Evolutionary conservation across 2,329 filamentous ascomycete genomes (phyloP).

Genomic region (Fusarium praegraminearum): DNA sequence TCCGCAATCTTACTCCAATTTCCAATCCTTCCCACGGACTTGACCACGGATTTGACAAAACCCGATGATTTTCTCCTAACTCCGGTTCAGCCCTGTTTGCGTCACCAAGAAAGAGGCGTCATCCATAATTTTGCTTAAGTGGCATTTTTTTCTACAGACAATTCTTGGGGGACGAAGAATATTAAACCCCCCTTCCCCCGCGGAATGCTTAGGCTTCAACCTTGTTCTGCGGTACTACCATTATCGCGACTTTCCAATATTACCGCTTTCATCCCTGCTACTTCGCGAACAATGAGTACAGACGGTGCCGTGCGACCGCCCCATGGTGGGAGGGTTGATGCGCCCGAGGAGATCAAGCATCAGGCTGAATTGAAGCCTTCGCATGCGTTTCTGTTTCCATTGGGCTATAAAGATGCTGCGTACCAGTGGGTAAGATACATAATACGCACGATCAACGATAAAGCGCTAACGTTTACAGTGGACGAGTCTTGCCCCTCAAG

Average conservation of each 20-base stretch:
- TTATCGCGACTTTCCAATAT: conserved; percentile 56
- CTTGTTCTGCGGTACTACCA: conserved; percentile 55
- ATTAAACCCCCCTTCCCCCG: conserved; percentile 43
- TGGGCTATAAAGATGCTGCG: conserved; percentile 92
- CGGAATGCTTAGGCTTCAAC: conserved; percentile 62
- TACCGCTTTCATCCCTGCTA: conserved; percentile 45
- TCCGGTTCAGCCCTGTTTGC: conserved; percentile 37
- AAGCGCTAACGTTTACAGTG: conserved; percentile 67
- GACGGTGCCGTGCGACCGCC: conserved; percentile 48
- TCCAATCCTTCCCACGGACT: conserved; percentile 33
- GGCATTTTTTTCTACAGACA: conserved; percentile 12
- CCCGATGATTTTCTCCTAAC: conserved; percentile 44
- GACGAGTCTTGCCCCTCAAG: conserved; percentile 82
- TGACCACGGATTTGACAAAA: conserved; percentile 32
- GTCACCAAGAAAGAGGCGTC: conserved; percentile 42
- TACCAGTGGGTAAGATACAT: conserved; percentile 81
- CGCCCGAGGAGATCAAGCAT: conserved; percentile 43
- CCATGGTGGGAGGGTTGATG: conserved; percentile 35
- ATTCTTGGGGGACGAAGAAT: conserved; percentile 39
- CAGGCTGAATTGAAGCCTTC: conserved; percentile 47
- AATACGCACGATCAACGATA: background rate
- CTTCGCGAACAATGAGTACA: conserved; percentile 51
- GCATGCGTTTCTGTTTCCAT: conserved; percentile 73
- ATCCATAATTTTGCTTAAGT: conserved; percentile 37
- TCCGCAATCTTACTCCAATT: conserved; percentile 21